phyloP scores from a whole-genome alignment of 805 yeast species.

The Myxozyma neotropica region DNA sequence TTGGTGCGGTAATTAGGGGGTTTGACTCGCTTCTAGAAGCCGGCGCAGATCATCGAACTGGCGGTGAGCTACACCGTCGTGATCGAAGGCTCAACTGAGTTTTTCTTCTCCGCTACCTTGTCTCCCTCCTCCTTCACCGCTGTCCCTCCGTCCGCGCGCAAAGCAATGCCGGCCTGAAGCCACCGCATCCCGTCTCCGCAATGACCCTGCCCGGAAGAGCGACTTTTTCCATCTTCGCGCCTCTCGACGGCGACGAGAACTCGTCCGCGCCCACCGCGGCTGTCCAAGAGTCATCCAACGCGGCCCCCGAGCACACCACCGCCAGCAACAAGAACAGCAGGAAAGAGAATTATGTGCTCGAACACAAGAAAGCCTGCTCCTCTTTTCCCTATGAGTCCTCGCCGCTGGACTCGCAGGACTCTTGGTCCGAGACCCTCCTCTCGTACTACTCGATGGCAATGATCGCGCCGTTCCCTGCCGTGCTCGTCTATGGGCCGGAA shows the following conservation, averaged over 20 bases:
- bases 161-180: neutral
- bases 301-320: neutral
- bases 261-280: neutral
- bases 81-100: conserved; percentile 2
- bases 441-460: conserved; percentile 16
- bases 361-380: conserved; percentile 7
- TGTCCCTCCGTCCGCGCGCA: neutral
- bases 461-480: conserved; percentile 25
- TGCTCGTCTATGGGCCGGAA: conserved; percentile 27
- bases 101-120: neutral
- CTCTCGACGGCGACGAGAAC: conserved; percentile 11
- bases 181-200: too few relatives aligned
- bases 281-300: neutral
- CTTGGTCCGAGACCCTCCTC: conserved; percentile 15
- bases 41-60: conserved; percentile 2
- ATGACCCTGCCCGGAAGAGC: conserved; percentile 13
- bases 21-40: neutral
- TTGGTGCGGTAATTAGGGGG: too few relatives aligned
- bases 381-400: conserved; percentile 19
- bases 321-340: neutral
- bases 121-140: neutral
- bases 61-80: neutral
- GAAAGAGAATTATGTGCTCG: neutral
- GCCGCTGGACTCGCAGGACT: conserved; percentile 20
- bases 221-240: conserved; percentile 17